Conservation (phyloP, 2,329 filamentous ascomycete species). For the Fusarium algeriense region DNA sequence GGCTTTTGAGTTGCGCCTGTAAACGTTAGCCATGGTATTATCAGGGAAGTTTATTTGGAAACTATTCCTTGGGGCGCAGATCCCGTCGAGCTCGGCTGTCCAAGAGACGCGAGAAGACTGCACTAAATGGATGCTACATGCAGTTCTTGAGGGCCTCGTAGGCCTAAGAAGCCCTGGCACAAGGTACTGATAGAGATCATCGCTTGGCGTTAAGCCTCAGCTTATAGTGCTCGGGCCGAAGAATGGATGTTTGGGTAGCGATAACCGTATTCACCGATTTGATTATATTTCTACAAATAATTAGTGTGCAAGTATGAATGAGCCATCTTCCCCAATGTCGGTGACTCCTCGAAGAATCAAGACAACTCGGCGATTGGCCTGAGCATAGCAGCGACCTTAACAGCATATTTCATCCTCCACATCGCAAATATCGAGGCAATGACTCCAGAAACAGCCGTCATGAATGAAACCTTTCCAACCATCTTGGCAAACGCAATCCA, state of each 20-base stretch:
- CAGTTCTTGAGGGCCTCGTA: too few species aligned
- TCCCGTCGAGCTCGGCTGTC: not conserved
- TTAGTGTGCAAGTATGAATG: not conserved
- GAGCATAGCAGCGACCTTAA: not conserved
- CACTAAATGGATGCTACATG: accelerated
- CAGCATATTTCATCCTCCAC: slow-evolving; percentile 17
- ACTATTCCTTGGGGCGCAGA: not conserved
- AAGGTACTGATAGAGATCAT: not conserved
- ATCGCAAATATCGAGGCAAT: slow-evolving; percentile 28
- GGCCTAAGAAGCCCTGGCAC: too few species aligned
- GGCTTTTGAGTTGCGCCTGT: not conserved
- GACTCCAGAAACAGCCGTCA: slow-evolving; percentile 10
- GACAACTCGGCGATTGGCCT: slow-evolving; percentile 2
- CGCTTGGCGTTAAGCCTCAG: too few species aligned
- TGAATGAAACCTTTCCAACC: slow-evolving; percentile 17
- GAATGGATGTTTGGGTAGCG: not conserved
- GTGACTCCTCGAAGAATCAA: not conserved
- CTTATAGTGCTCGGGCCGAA: not conserved
- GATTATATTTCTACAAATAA: accelerated
- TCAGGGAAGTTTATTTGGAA: not conserved
- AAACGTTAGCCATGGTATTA: not conserved
- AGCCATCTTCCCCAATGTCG: not conserved
- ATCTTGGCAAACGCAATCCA: slow-evolving; percentile 38
- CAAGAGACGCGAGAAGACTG: accelerated
- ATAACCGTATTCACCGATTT: not conserved